Evolutionary conservation across 2,329 filamentous ascomycete species (phyloP).

Genomic region (Emericellopsis atlantica): DNA sequence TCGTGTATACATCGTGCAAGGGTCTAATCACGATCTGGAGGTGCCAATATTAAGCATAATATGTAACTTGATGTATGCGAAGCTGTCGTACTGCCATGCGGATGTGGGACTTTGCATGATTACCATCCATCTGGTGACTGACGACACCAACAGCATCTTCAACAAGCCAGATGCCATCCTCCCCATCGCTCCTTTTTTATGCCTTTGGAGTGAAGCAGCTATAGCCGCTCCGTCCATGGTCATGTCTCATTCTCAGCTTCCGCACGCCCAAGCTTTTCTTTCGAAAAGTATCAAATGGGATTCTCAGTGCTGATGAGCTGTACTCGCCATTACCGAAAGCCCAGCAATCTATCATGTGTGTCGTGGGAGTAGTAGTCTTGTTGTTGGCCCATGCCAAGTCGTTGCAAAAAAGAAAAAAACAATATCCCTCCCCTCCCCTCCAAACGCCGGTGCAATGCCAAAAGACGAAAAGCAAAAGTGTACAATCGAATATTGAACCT

Average conservation of each 20-base stretch:
- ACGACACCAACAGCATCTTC: no score
- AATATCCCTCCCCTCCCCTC: conserved; percentile 16
- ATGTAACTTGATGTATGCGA: no score
- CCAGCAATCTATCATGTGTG: conserved; percentile 9
- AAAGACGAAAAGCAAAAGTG: conserved; percentile 17
- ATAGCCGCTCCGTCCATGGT: background rate
- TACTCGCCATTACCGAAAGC: background rate
- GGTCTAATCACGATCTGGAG: no score
- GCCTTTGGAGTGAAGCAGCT: no score
- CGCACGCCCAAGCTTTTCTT: background rate
- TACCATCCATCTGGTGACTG: no score
- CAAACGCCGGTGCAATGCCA: conserved; percentile 50
- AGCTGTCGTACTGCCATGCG: no score
- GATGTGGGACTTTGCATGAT: no score
- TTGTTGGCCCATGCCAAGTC: conserved; percentile 19
- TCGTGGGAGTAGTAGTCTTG: conserved; percentile 24
- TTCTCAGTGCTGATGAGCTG: background rate
- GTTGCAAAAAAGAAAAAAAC: conserved; percentile 11
- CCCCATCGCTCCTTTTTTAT: no score
- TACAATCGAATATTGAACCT: conserved; percentile 17
- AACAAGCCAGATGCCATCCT: no score
- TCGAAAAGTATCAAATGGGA: conserved; percentile 1
- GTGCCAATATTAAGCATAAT: no score
- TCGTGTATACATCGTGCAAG: no score
- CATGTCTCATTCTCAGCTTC: background rate